Percentiles rank a stretch among this genome's conserved stretches.
phyloP scores from a whole-genome alignment of 495 filamentous ascomycete species.

The Cercophora scortea region DNA sequence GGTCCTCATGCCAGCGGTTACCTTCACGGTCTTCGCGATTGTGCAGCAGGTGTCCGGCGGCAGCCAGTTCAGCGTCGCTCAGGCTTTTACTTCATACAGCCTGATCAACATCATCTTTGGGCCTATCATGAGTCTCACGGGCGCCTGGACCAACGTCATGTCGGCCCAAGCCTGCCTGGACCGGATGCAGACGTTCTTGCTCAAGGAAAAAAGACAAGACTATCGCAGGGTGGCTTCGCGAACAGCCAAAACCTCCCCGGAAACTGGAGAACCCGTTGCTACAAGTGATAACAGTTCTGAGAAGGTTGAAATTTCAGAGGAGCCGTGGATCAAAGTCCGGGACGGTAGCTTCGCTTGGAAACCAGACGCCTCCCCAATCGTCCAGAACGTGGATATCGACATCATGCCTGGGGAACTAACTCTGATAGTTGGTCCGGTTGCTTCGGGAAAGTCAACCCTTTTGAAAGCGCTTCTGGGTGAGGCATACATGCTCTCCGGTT shows the following conservation, averaged over 20 bases:
- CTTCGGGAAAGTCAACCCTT: conserved; percentile 43
- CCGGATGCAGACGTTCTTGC: conserved; percentile 34
- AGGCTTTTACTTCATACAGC: conserved; percentile 10
- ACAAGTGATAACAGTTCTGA: conserved; percentile 1
- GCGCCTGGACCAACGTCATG: conserved; percentile 3
- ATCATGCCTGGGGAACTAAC: conserved; percentile 17
- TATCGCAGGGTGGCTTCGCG: conserved; percentile 1
- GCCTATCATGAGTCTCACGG: conserved; percentile 8
- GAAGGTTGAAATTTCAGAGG: conserved; percentile 42
- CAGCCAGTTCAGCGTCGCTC: conserved; percentile 8
- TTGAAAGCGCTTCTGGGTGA: conserved; percentile 45
- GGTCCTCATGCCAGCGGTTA: conserved; percentile 7
- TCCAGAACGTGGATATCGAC: conserved; percentile 28
- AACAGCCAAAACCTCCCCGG: background rate
- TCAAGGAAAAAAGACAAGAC: conserved; percentile 18
- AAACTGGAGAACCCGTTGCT: background rate
- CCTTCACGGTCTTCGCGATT: conserved; percentile 13
- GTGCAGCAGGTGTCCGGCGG: conserved; percentile 6
- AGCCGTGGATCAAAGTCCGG: conserved; percentile 46
- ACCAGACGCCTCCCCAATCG: conserved; percentile 42
- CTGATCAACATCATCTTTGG: conserved; percentile 6
- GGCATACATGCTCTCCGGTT: conserved; percentile 24
- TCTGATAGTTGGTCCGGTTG: conserved; percentile 39
- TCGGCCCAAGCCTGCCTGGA: conserved; percentile 27
- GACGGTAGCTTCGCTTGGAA: conserved; percentile 52